Evolutionary conservation across 2,329 filamentous ascomycete genomes (phyloP).

Genomic region (Fusarium nelsonii): DNA sequence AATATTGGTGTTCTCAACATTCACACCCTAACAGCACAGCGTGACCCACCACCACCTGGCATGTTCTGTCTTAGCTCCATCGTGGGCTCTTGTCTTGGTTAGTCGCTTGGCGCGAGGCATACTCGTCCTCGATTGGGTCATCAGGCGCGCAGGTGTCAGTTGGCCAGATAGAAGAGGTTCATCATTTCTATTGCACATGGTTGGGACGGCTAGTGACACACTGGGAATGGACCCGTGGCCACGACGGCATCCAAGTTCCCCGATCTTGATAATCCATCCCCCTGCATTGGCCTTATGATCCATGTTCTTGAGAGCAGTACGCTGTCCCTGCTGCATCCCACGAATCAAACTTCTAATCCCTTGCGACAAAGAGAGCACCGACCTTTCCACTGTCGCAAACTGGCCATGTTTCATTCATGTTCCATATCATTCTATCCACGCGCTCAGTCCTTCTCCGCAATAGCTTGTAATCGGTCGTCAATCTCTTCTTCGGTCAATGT

Average conservation of each 20-base stretch:
- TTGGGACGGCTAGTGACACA: constrained; percentile 45
- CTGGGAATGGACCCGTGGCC: constrained; percentile 38
- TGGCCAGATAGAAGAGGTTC: constrained; percentile 38
- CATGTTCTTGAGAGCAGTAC: constrained; percentile 39
- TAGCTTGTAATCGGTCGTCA: constrained; percentile 96
- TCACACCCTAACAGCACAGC: constrained; percentile 12
- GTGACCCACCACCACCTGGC: constrained; percentile 41
- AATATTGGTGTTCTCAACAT: constrained; percentile 36
- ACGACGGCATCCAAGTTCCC: constrained; percentile 31
- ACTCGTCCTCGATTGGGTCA: constrained; percentile 46
- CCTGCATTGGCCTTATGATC: constrained; percentile 38
- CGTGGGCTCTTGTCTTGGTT: constrained; percentile 27
- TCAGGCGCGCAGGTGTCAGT: constrained; percentile 44
- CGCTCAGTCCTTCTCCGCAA: constrained; percentile 95
- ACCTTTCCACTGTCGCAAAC: constrained; percentile 21
- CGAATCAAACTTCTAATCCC: constrained; percentile 39
- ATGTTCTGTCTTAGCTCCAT: constrained; percentile 24
- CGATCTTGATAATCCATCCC: constrained; percentile 39
- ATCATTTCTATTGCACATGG: constrained; percentile 49
- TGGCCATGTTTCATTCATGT: constrained; percentile 28
- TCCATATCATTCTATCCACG: constrained; percentile 39
- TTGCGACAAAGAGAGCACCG: constrained; percentile 25
- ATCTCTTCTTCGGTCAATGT: constrained; percentile 97
- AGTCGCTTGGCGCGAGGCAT: constrained; percentile 46
- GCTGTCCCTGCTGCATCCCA: constrained; percentile 25